Conservation (phyloP, 148 eudicot species). For the Vaccinium corymbosum region DNA sequence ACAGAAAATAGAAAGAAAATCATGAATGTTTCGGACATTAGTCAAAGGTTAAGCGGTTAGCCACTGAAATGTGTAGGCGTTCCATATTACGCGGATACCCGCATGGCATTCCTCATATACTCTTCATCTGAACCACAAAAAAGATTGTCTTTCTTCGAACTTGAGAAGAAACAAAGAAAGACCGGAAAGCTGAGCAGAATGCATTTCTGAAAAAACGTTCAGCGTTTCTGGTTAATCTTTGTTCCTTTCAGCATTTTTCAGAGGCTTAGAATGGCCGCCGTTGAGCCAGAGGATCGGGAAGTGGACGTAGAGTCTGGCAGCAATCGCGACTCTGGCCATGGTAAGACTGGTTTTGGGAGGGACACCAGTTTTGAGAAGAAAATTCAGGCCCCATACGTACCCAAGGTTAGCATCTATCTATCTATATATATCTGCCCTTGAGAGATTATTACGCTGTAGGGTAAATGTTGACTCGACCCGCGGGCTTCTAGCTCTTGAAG, state of each 20-base stretch:
- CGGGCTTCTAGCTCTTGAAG: too few relatives aligned
- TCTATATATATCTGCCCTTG: too few relatives aligned
- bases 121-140: background rate
- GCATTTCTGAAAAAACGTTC: background rate
- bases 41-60: too few relatives aligned
- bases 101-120: background rate
- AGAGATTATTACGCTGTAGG: too few relatives aligned
- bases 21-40: background rate
- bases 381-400: background rate
- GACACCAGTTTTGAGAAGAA: conserved; percentile 1
- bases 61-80: too few relatives aligned
- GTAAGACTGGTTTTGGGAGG: background rate
- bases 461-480: too few relatives aligned
- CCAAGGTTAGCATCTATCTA: background rate
- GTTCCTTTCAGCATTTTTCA: background rate
- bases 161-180: background rate
- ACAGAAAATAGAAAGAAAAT: background rate
- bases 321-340: background rate
- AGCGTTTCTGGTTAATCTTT: background rate
- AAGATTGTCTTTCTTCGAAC: background rate
- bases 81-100: too few relatives aligned
- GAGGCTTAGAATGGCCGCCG: background rate
- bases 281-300: background rate
- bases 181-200: background rate
- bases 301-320: background rate